Evolutionary conservation across 306 rosid species (phyloP), one percentile per base, ranked within the genome.

Genomic region (Begonia peltatifolia): DNA sequence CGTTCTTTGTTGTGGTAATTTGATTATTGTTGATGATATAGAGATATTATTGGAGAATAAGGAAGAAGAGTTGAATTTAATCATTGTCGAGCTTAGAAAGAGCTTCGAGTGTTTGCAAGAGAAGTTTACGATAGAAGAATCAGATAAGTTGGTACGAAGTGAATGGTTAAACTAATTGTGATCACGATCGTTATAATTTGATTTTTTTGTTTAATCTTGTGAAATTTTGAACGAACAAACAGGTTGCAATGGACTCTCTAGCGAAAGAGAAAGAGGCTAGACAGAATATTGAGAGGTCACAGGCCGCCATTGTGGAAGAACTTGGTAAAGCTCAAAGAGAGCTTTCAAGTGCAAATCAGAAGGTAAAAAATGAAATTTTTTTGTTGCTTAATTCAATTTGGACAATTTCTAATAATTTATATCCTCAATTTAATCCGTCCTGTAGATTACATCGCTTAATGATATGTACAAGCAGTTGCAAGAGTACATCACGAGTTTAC

Each of bases 401-500:
- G 38, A 30, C 3, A 9, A 30, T 54, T 23, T 12, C 13, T 20
- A 35, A 35, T 14, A 43, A 35, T 22, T 62, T 11, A 36, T 1
- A 4, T 15, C 43, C 9, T n/a, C 46, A 6, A 52, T 36, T 52
- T 9, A 64, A 47, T 41, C 50, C 50, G 11, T 66, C 75, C 44
- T 68, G 79, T 78, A 90, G 96, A 83, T 86, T 75, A 36, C 76
- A 13, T 83, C 99, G 10, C 93, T 90, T 52, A 90, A 87, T 65
- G 99, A 90, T 42, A 90, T 90, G 99, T 86, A 90, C 68, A 90
- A 83, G 78, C 77, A 84, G 47, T 68, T 86, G 54, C 96, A 90
- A 67, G 99, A 90, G 43, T 90, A 90, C 74, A 86, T 86, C 65
- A 81, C 99, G 23, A 86, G 95, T 65, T 75, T 90, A 57, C 99